Conservation (phyloP, 2,329 filamentous ascomycete genomes). For the Stylonectria norvegica region DNA sequence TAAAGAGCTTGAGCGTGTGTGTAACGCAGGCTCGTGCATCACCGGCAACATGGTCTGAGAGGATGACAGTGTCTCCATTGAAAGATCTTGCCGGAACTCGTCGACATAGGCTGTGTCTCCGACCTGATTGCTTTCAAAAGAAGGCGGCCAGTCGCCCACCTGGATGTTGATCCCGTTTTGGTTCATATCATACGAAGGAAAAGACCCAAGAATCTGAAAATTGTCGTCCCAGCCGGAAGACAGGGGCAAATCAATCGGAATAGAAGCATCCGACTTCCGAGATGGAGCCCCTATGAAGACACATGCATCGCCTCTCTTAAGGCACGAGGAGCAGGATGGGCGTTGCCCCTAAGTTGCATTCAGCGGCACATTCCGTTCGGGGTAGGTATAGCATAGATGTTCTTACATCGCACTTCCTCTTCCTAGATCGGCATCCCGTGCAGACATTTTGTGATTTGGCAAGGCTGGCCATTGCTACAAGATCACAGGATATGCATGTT, state of each 20-base stretch:
- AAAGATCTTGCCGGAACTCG: not conserved
- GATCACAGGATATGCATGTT: no score
- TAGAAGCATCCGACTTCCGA: not conserved
- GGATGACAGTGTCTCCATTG: not conserved
- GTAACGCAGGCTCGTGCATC: no score
- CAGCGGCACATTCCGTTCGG: not conserved
- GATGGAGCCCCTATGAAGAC: constrained; percentile 16
- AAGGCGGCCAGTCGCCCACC: not conserved
- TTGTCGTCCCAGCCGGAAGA: not conserved
- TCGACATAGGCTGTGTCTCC: not conserved
- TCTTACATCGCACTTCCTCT: constrained; percentile 27
- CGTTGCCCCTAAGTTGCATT: constrained; percentile 11
- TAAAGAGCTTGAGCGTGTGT: no score
- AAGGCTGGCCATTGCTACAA: no score
- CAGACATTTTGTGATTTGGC: constrained; percentile 26
- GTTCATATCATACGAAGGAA: not conserved
- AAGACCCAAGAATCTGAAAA: not conserved
- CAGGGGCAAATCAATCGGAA: constrained; percentile 2
- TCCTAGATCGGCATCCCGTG: constrained; percentile 22
- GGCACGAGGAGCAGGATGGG: constrained; percentile 17
- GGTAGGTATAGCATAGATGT: not conserved
- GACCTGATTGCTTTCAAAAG: not conserved
- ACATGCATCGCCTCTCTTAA: constrained; percentile 21
- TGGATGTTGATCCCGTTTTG: not conserved
- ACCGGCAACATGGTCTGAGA: not conserved